These are phyloP conservation scores for Tolypocladium nubicola DNA, from an alignment of 2,329 filamentous ascomycete species.

Conservation along the genomic window DNA sequence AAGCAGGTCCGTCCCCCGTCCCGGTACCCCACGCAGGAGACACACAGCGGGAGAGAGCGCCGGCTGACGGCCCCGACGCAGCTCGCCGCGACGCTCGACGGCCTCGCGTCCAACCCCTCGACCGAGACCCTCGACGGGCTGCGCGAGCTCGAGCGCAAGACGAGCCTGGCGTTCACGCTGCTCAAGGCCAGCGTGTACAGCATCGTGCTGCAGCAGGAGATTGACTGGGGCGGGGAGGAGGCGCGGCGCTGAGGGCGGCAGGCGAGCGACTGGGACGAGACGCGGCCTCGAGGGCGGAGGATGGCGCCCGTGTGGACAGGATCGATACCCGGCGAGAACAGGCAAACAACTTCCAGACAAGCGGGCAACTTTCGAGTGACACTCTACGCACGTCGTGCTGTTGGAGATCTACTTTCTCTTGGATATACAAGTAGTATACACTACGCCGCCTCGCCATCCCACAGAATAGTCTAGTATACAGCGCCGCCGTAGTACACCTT, in stretches of 20 bases:
- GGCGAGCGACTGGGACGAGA: too few species aligned
- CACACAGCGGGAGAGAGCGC: neutral
- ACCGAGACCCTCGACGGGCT: constrained; percentile 79
- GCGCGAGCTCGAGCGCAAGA: constrained; percentile 84
- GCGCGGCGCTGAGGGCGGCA: constrained; percentile 15
- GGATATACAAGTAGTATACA: neutral
- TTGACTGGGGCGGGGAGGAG: constrained; percentile 53
- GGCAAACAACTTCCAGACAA: neutral
- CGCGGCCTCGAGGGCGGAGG: too few species aligned
- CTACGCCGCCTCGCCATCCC: neutral
- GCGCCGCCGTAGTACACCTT: constrained; percentile 93
- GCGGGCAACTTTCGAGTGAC: neutral
- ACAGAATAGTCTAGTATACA: neutral
- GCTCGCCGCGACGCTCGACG: constrained; percentile 50
- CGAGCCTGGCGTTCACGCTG: constrained; percentile 85
- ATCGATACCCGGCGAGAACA: neutral
- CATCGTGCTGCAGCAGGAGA: constrained; percentile 96
- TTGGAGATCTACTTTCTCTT: neutral
- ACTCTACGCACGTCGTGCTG: neutral
- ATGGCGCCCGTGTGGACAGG: neutral
- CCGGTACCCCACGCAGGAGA: too few species aligned
- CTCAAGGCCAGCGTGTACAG: constrained; percentile 98
- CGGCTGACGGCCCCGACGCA: neutral
- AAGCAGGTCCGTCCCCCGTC: constrained; percentile 65
- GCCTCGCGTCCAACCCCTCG: constrained; percentile 59